Evolutionary conservation across 78 protist species (phyloP).

Genomic region (Pigoraptor vietnamica): DNA sequence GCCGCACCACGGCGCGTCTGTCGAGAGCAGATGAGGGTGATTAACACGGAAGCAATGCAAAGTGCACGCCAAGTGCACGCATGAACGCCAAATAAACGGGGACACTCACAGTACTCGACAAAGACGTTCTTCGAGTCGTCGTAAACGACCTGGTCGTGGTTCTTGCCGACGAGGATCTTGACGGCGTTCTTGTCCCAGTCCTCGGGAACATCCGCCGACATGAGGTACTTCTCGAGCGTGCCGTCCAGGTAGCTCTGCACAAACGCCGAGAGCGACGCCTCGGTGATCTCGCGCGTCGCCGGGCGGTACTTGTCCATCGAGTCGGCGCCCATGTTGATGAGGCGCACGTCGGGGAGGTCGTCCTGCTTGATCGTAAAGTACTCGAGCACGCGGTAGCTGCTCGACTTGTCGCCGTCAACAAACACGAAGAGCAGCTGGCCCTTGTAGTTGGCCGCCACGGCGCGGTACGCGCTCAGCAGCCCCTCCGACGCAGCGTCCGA

Average conservation of each 20-base stretch:
- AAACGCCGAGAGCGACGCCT: not conserved
- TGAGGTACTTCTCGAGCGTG: slow-evolving; percentile 3
- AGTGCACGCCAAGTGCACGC: too few relatives aligned
- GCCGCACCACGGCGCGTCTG: slow-evolving; percentile 80
- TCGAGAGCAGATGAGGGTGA: not conserved
- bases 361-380: slow-evolving; percentile 18
- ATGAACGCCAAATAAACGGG: not conserved
- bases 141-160: slow-evolving; percentile 18
- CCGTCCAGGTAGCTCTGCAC: not conserved
- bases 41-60: not conserved
- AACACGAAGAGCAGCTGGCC: slow-evolving; percentile 24
- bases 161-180: slow-evolving; percentile 10
- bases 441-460: slow-evolving; percentile 19
- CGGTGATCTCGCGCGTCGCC: not conserved
- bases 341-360: slow-evolving; percentile 6
- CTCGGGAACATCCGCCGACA: slow-evolving; percentile 29
- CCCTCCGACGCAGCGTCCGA: not conserved
- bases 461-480: not conserved
- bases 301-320: slow-evolving; percentile 20
- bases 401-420: not conserved
- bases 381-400: not conserved
- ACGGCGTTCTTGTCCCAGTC: slow-evolving; percentile 17
- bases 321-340: slow-evolving; percentile 20
- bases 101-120: slow-evolving; percentile 34
- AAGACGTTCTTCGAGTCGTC: slow-evolving; percentile 27